Conservation (phyloP, 805 yeast species). For the Teunomyces gatunensis region DNA sequence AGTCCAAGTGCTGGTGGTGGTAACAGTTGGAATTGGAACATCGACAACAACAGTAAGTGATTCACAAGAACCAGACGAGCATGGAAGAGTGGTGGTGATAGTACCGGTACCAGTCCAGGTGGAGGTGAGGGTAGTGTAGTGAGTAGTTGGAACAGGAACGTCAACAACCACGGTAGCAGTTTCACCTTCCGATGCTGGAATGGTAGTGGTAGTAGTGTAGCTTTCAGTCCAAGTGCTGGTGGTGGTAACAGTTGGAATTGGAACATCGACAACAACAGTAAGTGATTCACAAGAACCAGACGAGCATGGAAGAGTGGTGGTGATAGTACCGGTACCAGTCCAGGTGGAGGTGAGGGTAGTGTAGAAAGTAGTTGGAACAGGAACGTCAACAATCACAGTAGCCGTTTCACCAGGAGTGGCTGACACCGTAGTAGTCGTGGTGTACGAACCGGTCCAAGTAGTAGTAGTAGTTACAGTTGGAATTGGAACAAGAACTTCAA, state of each 20-base stretch:
- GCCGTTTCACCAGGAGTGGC: conserved; percentile 10
- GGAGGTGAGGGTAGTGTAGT: conserved; percentile 10
- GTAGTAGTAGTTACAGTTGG: conserved; percentile 15
- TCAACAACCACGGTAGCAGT: conserved; percentile 12
- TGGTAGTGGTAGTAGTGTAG: background rate
- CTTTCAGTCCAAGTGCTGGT: background rate
- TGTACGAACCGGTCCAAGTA: conserved; percentile 13
- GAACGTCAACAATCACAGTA: conserved; percentile 11
- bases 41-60: conserved; percentile 13
- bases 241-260: conserved; percentile 8
- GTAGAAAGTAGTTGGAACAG: conserved; percentile 5
- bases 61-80: conserved; percentile 6
- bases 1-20: conserved; percentile 10
- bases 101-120: conserved; percentile 11
- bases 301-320: conserved; percentile 6
- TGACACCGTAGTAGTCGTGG: conserved; percentile 8
- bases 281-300: conserved; percentile 8
- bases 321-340: conserved; percentile 7
- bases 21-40: conserved; percentile 11
- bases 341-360: conserved; percentile 2
- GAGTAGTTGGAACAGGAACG: conserved; percentile 8
- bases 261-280: conserved; percentile 14
- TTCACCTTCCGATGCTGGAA: conserved; percentile 6
- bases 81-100: conserved; percentile 7
- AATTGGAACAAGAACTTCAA: conserved; percentile 14